phyloP scores from a whole-genome alignment of 2,329 filamentous ascomycete genomes.

The Fusarium succisae region DNA sequence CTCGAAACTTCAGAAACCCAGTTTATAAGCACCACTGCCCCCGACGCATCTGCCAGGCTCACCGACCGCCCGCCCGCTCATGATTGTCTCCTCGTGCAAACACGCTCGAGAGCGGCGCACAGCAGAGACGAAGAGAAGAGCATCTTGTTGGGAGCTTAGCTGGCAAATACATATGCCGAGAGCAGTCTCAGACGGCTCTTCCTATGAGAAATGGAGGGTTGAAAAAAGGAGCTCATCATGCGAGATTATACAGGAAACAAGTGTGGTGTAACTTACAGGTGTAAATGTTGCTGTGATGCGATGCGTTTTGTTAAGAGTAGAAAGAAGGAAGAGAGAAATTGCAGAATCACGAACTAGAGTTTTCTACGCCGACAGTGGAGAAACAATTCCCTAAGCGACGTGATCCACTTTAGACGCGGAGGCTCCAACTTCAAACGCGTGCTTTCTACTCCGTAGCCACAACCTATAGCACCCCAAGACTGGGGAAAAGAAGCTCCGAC shows the following conservation, averaged over 20 bases:
- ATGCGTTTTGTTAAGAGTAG: conserved; percentile 3
- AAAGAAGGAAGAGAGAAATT: conserved; percentile 32
- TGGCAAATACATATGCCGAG: conserved; percentile 37
- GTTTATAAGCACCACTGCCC: conserved; percentile 57
- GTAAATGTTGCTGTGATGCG: background rate
- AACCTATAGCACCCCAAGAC: background rate
- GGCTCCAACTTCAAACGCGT: conserved; percentile 15
- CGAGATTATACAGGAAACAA: conserved; percentile 33
- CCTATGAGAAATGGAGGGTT: conserved; percentile 53
- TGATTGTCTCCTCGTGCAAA: conserved; percentile 46
- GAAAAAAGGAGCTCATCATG: conserved; percentile 55
- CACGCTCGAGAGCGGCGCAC: conserved; percentile 45
- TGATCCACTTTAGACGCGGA: conserved; percentile 19
- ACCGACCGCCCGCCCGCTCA: conserved; percentile 35
- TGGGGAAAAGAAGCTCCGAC: background rate
- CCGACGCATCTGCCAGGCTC: conserved; percentile 47
- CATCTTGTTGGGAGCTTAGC: conserved; percentile 36
- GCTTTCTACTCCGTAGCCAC: background rate
- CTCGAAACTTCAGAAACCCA: conserved; percentile 56
- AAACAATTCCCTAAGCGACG: conserved; percentile 24
- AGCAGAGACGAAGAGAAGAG: conserved; percentile 26
- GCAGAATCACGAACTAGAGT: conserved; percentile 29
- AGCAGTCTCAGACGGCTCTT: conserved; percentile 59
- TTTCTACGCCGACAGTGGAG: conserved; percentile 29
- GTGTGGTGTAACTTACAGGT: conserved; percentile 14